Conservation (phyloP, 352 stramenopile species). For the Phytophthora colocasiae region DNA sequence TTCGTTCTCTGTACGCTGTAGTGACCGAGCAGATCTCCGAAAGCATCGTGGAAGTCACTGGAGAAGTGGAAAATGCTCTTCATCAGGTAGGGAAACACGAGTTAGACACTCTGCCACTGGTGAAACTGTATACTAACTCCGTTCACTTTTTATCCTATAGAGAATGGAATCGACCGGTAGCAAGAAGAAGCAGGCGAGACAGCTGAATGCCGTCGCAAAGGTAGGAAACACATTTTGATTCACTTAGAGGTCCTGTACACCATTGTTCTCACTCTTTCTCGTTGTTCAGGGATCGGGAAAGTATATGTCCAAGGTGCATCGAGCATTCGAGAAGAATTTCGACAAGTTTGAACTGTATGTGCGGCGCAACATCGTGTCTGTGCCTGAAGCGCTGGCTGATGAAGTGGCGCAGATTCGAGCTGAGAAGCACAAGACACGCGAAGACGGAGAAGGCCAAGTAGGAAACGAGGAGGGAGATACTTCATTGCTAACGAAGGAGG, state of each 20-base stretch:
- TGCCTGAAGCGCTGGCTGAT: slow-evolving; percentile 53
- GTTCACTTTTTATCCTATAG: slow-evolving; percentile 19
- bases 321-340: slow-evolving; percentile 82
- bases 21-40: slow-evolving; percentile 56
- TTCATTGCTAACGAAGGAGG: slow-evolving; percentile 47
- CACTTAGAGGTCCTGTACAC: not conserved
- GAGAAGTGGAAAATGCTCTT: slow-evolving; percentile 73
- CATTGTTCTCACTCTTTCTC: slow-evolving; percentile 5
- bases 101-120: not conserved
- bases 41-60: slow-evolving; percentile 59
- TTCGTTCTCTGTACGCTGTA: slow-evolving; percentile 13
- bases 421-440: slow-evolving; percentile 27
- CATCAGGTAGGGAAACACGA: slow-evolving; percentile 51
- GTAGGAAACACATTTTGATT: slow-evolving; percentile 25
- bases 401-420: slow-evolving; percentile 51
- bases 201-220: slow-evolving; percentile 71
- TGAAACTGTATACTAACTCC: not conserved
- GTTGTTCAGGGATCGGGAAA: slow-evolving; percentile 52
- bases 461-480: slow-evolving; percentile 23
- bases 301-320: slow-evolving; percentile 71
- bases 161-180: slow-evolving; percentile 51
- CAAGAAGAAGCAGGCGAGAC: slow-evolving; percentile 69
- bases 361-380: slow-evolving; percentile 74
- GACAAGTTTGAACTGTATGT: slow-evolving; percentile 88
- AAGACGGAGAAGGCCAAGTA: slow-evolving; percentile 1